Evolutionary conservation across 2,329 filamentous ascomycete genomes (phyloP), one percentile per base, ranked within the genome.

Genomic region (Mariannaea elegans): DNA sequence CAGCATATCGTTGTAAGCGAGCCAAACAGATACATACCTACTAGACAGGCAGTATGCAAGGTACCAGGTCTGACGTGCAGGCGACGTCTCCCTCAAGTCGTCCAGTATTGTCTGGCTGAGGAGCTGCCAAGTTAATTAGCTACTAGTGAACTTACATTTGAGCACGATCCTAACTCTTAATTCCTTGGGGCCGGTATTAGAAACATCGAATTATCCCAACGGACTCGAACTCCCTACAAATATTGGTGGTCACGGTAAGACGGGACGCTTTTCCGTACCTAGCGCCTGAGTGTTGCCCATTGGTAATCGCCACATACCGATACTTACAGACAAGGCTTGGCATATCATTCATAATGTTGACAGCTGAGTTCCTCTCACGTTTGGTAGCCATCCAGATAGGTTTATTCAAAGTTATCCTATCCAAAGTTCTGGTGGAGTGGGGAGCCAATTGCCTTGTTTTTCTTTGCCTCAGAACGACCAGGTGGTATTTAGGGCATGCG

Each of bases 1-100:
- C 49, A 69, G 16, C 27, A 36, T 59, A 59, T 59, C 36, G 48
- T 16, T 53, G 21, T 59, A 59, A n/a, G 14, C 14, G 39, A 18
- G 9, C 9, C 6, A 27, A 5, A 9, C 24, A 6, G 24, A 27
- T 24, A 12, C 7, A 14, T 16, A 18, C 13, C 38, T 2, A 10
- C 12, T 13, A 19, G 38, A n/a, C 34, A n/a, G n/a, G 7, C 36
- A 6, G 19, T n/a, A 32, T 29, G 32, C 7, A 6, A 42, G 38
- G 34, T 45, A 34, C 34, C 27, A 31, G 32, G 24, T 13, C 16
- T 29, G 47, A 12, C 23, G 14, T 14, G 13, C 3, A 31, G n/a
- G n/a, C n/a, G n/a, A n/a, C n/a, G n/a, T n/a, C n/a, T n/a, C n/a
- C n/a, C n/a, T n/a, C n/a, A n/a, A n/a, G n/a, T n/a, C n/a, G n/a